A percentile compares a stretch with the other conserved stretches of the same genome.
phyloP scores from a whole-genome alignment of 495 filamentous ascomycete genomes.

The Viridothelium virens region DNA sequence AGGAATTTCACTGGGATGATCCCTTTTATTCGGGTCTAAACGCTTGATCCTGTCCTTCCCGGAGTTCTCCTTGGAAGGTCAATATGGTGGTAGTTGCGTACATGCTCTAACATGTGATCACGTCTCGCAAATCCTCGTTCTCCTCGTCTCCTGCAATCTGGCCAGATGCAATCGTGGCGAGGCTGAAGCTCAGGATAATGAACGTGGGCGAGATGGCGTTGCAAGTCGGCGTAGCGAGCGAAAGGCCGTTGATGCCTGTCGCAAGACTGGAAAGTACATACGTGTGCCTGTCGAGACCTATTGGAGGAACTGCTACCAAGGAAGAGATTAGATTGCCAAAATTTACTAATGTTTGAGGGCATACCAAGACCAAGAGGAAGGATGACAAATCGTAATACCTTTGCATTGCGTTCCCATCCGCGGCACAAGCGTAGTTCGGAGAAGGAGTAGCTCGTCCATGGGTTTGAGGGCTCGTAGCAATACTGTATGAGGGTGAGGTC shows the following conservation, averaged over 20 bases:
- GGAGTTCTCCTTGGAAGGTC: conserved; percentile 10
- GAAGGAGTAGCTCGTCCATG: not conserved
- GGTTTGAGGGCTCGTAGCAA: not conserved
- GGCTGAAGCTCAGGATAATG: conserved; percentile 15
- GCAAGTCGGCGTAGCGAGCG: conserved; percentile 21
- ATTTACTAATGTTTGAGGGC: not conserved
- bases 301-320: not conserved
- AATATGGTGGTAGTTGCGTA: conserved; percentile 18
- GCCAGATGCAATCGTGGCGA: conserved; percentile 14
- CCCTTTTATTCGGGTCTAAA: not conserved
- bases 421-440: not conserved
- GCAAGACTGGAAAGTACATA: not conserved
- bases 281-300: not conserved
- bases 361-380: not conserved
- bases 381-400: not conserved
- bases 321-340: not conserved
- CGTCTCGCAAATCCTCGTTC: conserved; percentile 18
- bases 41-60: not conserved
- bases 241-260: conserved; percentile 12
- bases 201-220: conserved; percentile 16
- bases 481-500: not conserved
- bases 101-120: conserved; percentile 26
- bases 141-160: conserved; percentile 18
- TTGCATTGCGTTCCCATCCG: not conserved
- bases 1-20: not conserved